A percentile compares a stretch with the other conserved stretches of the same genome.
Evolutionary conservation across 164 flowering plant species (phyloP).

Genomic region (Echeveria elegans): DNA sequence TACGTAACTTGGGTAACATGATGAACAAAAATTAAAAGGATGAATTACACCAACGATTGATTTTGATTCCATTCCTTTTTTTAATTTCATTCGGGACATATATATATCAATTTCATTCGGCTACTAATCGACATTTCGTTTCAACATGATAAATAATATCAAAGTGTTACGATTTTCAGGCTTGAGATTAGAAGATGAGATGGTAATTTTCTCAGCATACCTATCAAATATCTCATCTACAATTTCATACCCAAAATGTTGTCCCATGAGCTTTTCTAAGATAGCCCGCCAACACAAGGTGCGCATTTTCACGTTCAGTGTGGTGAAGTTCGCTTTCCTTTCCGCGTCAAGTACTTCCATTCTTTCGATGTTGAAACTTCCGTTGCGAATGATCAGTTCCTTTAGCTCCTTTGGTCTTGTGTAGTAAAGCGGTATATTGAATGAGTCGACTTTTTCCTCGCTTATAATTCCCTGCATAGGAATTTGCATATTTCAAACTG

Average conservation of each 20-base stretch:
- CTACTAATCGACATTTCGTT: not conserved
- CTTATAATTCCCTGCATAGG: constrained; percentile 7
- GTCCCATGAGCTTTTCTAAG: not conserved
- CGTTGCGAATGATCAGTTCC: not conserved
- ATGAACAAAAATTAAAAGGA: no score
- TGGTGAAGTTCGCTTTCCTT: not conserved
- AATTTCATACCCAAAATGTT: not conserved
- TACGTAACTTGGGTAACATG: no score
- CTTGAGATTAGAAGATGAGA: not conserved
- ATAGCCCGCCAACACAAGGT: not conserved
- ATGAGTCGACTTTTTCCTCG: not conserved
- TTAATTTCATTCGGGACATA: no score
- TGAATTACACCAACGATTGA: no score
- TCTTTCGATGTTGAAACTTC: constrained; percentile 3
- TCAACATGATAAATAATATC: not conserved
- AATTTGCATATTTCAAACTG: not conserved
- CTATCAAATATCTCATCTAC: not conserved
- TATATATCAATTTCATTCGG: no score
- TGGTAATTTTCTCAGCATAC: not conserved
- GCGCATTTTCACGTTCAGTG: not conserved
- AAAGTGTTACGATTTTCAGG: not conserved
- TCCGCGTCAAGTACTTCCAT: not conserved
- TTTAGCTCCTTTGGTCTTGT: constrained; percentile 2
- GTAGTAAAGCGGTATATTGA: constrained; percentile 9
- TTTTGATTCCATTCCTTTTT: no score